phyloP scores from a whole-genome alignment of 78 protist genomes.

The Chrysochromulina tobinii region DNA sequence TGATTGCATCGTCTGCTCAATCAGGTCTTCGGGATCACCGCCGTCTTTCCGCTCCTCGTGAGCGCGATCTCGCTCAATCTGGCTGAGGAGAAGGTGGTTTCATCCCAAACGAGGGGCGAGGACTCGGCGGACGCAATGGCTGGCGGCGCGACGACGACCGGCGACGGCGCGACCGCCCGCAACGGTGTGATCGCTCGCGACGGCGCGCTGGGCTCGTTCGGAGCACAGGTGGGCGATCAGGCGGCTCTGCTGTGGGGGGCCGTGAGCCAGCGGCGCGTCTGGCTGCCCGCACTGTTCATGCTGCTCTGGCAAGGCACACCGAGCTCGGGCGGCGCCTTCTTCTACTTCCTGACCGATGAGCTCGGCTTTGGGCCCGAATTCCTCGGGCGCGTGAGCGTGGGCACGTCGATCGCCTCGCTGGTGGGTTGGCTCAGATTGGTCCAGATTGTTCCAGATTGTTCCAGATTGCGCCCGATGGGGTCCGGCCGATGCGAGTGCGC shows the following conservation, averaged over 20 bases:
- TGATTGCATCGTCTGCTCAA: too few relatives aligned
- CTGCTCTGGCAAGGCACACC: not conserved
- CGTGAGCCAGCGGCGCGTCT: not conserved
- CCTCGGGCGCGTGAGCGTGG: not conserved
- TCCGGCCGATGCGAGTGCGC: too few relatives aligned
- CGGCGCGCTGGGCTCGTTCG: too few relatives aligned
- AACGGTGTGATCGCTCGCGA: too few relatives aligned
- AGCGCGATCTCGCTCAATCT: not conserved
- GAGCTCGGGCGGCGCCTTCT: not conserved
- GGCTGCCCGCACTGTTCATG: slow-evolving; percentile 15
- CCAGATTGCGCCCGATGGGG: too few relatives aligned
- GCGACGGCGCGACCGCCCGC: too few relatives aligned
- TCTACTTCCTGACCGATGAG: slow-evolving; percentile 14
- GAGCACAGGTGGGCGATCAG: not conserved
- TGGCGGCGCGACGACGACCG: too few relatives aligned
- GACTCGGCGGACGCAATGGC: too few relatives aligned
- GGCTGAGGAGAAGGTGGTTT: not conserved
- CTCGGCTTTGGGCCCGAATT: not conserved
- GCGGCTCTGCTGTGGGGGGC: not conserved
- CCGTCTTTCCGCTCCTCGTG: not conserved
- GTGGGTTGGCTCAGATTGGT: too few relatives aligned
- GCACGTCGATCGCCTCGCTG: not conserved
- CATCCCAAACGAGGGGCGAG: too few relatives aligned
- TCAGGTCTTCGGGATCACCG: not conserved
- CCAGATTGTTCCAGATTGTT: too few relatives aligned